phyloP scores from a whole-genome alignment of 306 rosid species.

The Ochetophila trinervis region DNA sequence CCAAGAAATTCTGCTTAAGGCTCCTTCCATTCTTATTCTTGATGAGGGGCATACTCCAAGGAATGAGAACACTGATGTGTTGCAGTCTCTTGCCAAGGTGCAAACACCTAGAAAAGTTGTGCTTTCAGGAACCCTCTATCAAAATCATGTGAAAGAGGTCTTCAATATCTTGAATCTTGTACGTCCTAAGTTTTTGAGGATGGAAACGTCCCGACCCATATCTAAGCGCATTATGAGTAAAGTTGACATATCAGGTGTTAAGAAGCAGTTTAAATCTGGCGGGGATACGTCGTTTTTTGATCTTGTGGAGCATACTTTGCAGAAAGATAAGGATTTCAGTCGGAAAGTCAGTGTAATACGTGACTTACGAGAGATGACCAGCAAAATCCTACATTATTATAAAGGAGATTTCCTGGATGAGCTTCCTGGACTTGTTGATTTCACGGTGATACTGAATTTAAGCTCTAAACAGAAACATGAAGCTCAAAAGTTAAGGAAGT shows the following conservation, averaged over 20 bases:
- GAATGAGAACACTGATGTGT: conserved; percentile 79
- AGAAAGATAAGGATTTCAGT: conserved; percentile 73
- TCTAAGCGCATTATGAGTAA: conserved; percentile 69
- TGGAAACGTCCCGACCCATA: conserved; percentile 62
- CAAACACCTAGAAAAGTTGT: conserved; percentile 83
- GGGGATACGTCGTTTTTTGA: conserved; percentile 51
- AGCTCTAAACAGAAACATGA: conserved; percentile 58
- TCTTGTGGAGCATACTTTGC: conserved; percentile 71
- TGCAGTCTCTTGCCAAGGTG: conserved; percentile 73
- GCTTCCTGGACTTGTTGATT: conserved; percentile 91
- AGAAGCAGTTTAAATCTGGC: conserved; percentile 42
- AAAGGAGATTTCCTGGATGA: conserved; percentile 96
- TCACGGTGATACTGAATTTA: conserved; percentile 67
- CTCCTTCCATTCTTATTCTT: conserved; percentile 73
- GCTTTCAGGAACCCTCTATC: conserved; percentile 90
- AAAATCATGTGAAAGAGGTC: conserved; percentile 88
- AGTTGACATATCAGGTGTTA: conserved; percentile 50
- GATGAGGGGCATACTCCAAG: conserved; percentile 99
- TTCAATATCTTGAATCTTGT: conserved; percentile 81
- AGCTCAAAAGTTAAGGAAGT: conserved; percentile 42
- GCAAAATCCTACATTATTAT: conserved; percentile 80
- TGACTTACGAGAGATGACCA: conserved; percentile 91
- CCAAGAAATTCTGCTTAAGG: conserved; percentile 63
- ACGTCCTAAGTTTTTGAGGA: conserved; percentile 67
- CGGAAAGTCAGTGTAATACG: conserved; percentile 75